Base-by-base conservation (phyloP, 768 basidiomycete genomes). In the Lepiota venenata region DNA sequence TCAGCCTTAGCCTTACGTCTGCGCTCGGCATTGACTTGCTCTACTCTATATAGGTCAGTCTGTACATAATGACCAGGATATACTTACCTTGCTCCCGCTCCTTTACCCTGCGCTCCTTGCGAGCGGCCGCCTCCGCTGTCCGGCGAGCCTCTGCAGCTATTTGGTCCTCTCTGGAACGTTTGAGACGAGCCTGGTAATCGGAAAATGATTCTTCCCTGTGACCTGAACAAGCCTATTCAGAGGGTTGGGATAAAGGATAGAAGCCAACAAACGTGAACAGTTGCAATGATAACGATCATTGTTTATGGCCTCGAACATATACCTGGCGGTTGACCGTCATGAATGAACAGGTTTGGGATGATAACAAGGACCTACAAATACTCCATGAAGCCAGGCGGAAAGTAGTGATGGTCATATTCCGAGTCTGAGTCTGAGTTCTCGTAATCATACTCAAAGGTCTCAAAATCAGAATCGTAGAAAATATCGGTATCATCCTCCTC, bases 1-100 rank as follows among this genome's bases (percentile, higher is more conserved):
- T 74, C 71, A 5, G 71, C 69, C 58, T 84, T 85, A 12, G 68
- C 68, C 65, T 79, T 81, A 62, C 83, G 81, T 47, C 84, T 75
- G 58, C 75, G 68, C 58, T 84, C 84, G 7, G 84, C 81, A 38
- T 76, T 78, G 52, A 70, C 63, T 35, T 78, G 81, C 63, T 83
- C 79, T 86, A 62, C 67, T 55, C 38, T 50, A 32, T 32, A 37
- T 44, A 47, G 50, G 20, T 40, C 44, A 15, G 38, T 29, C 15
- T 37, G 27, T 39, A 47, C 27, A 48, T 29, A 39, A 43, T 3
- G 41, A 41, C 45, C 56, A 12, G 27, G 41, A 47, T 20, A 38
- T 18, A 55, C 67, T 44, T 63, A 83, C 83, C 82, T 61, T 70
- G 70, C 64, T 82, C 80, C 78, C 81, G 48, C 78, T 82, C 64